Evolutionary conservation across 345 rosid genomes (phyloP).

Genomic region (Melaleuca quinquenervia): DNA sequence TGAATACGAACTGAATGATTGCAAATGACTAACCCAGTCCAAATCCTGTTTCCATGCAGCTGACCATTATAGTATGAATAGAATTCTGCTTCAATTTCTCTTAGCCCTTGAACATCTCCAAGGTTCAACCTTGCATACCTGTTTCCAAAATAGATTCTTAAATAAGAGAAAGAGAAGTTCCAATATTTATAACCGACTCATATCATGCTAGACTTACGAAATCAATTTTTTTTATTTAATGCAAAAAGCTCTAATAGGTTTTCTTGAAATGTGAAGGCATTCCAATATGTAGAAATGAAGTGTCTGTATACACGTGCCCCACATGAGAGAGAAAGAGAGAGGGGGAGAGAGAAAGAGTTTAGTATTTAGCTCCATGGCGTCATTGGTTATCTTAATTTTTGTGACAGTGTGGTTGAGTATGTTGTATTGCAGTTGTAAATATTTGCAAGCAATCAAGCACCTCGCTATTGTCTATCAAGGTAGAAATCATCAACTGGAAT

Average conservation of each 20-base stretch:
- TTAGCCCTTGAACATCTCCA: slow-evolving; percentile 48
- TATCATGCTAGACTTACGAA: not conserved
- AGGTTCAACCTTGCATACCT: slow-evolving; percentile 59
- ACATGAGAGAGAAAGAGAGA: not conserved
- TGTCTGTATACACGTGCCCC: not conserved
- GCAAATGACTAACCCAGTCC: slow-evolving; percentile 63
- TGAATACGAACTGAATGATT: not conserved
- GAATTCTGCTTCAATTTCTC: slow-evolving; percentile 46
- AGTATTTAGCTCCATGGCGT: not conserved
- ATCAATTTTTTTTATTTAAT: not conserved
- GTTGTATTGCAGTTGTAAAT: not conserved
- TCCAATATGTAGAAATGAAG: not conserved
- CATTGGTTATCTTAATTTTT: not conserved
- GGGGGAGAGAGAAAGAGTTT: not conserved
- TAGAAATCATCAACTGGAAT: not conserved
- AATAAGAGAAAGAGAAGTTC: not conserved
- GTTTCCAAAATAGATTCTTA: slow-evolving; percentile 2
- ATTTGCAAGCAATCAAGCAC: not conserved
- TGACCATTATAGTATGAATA: slow-evolving; percentile 78
- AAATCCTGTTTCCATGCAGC: slow-evolving; percentile 62
- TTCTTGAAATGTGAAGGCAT: not conserved
- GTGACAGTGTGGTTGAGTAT: not conserved
- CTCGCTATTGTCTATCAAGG: not conserved
- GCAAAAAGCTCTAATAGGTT: not conserved
- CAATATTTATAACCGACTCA: not conserved